Evolutionary conservation across 2,329 filamentous ascomycete genomes (phyloP).

Genomic region (Ascochyta rabiei): DNA sequence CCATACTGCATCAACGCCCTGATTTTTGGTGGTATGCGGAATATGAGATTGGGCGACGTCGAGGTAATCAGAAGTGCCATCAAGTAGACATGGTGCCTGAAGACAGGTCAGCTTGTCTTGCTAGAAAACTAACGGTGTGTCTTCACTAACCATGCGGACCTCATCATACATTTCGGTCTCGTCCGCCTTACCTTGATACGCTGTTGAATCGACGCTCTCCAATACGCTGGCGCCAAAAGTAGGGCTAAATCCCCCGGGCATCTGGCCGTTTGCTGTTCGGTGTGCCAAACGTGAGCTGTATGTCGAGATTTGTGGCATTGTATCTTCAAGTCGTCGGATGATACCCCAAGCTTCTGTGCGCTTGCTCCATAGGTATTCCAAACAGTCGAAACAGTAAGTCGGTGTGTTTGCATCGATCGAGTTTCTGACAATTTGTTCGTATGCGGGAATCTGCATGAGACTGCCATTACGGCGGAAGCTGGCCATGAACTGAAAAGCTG

Average conservation of each 20-base stretch:
- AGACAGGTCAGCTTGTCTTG: neutral
- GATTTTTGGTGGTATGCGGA: neutral
- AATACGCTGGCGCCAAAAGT: neutral
- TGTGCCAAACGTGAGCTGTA: neutral
- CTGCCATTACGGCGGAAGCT: conserved; percentile 3
- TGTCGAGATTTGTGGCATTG: neutral
- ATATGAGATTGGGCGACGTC: no score
- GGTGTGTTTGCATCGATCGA: neutral
- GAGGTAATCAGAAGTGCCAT: neutral
- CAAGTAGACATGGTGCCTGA: neutral
- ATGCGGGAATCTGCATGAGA: neutral
- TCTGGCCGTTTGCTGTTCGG: neutral
- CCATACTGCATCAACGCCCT: neutral
- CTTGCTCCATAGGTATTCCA: conserved; percentile 6
- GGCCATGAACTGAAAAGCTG: neutral
- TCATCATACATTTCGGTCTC: neutral
- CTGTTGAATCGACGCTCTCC: no score
- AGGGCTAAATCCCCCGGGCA: neutral
- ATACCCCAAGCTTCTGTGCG: neutral
- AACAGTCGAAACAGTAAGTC: conserved; percentile 5
- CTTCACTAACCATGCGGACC: neutral
- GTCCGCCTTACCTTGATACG: neutral
- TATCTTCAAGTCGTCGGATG: neutral
- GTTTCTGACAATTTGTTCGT: neutral
- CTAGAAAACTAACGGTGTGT: no score